Evolutionary conservation across 164 flowering plant species (phyloP).

Genomic region (Liriodendron chinense): DNA sequence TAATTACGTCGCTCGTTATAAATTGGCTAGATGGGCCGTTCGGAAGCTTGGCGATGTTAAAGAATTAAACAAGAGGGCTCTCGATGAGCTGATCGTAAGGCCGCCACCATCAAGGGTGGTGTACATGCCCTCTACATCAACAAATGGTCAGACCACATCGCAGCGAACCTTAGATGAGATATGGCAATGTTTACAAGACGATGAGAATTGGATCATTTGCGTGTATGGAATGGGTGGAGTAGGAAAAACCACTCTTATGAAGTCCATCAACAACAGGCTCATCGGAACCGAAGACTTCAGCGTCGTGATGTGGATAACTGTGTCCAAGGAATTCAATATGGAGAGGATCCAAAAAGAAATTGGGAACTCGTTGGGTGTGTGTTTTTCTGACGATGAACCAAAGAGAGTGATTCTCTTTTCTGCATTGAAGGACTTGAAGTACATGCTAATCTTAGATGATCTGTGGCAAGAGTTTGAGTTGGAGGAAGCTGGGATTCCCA

Average conservation of each 20-base stretch:
- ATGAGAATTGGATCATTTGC: background rate
- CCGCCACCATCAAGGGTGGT: constrained; percentile 5
- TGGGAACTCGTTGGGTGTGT: background rate
- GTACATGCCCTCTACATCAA: background rate
- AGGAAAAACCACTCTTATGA: constrained; percentile 5
- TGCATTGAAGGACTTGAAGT: background rate
- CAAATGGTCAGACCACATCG: background rate
- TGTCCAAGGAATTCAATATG: background rate
- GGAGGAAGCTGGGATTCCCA: constrained; percentile 5
- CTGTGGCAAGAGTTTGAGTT: background rate
- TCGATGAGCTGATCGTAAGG: background rate
- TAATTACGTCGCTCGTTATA: constrained; percentile 18
- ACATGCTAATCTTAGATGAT: constrained; percentile 9
- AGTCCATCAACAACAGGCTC: background rate
- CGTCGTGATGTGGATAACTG: background rate
- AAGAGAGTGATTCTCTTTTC: background rate
- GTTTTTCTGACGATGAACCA: background rate
- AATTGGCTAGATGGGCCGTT: constrained; percentile 12
- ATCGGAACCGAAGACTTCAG: background rate
- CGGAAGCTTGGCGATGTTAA: background rate
- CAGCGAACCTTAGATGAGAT: background rate
- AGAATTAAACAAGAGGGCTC: background rate
- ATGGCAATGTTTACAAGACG: background rate
- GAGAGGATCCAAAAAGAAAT: constrained; percentile 8
- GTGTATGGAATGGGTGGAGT: constrained; percentile 6